These are phyloP conservation scores for Trametes hirsuta DNA, from an alignment of 1,284 basidiomycete genomes.

Conservation along the genomic window DNA sequence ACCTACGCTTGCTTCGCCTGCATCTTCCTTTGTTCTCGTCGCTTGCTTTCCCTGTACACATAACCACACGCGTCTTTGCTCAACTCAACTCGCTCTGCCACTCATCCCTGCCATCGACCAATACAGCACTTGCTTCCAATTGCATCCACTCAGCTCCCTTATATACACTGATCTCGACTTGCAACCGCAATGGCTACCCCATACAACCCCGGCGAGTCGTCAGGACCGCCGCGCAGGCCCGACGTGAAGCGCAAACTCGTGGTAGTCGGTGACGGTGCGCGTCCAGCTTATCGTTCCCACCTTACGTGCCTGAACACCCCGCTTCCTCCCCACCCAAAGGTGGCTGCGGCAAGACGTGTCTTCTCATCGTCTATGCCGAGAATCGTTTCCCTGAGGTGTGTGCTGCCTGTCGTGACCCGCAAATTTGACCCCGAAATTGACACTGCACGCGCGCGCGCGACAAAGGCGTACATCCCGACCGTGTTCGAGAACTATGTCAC, in stretches of 20 bases:
- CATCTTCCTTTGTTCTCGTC: neutral
- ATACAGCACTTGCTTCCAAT: neutral
- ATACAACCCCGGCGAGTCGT: slow-evolving; percentile 24
- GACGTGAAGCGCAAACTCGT: slow-evolving; percentile 90
- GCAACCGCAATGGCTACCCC: slow-evolving; percentile 20
- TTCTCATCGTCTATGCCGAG: slow-evolving; percentile 94
- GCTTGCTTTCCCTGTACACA: slow-evolving; percentile 1
- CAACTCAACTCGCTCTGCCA: neutral
- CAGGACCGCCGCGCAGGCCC: slow-evolving; percentile 54
- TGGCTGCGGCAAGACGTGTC: slow-evolving; percentile 88
- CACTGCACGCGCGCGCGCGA: neutral
- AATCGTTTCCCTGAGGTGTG: slow-evolving; percentile 96
- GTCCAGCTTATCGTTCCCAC: slow-evolving; percentile 37
- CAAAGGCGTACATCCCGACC: slow-evolving; percentile 93
- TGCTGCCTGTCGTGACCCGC: neutral
- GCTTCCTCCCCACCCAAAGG: slow-evolving; percentile 42
- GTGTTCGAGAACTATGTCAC: slow-evolving; percentile 99
- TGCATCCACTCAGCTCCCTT: neutral
- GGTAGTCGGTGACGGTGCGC: slow-evolving; percentile 86
- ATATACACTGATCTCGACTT: neutral
- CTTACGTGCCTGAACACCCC: slow-evolving; percentile 11
- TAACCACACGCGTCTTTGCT: neutral
- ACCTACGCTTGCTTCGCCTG: neutral
- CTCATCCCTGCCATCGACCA: neutral
- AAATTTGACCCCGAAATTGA: neutral